Percentiles rank a stretch among this genome's conserved stretches.
These are phyloP conservation scores for Pestalotiopsis sp. DNA, from an alignment of 2,329 filamentous ascomycete genomes.

Conservation along the genomic window DNA sequence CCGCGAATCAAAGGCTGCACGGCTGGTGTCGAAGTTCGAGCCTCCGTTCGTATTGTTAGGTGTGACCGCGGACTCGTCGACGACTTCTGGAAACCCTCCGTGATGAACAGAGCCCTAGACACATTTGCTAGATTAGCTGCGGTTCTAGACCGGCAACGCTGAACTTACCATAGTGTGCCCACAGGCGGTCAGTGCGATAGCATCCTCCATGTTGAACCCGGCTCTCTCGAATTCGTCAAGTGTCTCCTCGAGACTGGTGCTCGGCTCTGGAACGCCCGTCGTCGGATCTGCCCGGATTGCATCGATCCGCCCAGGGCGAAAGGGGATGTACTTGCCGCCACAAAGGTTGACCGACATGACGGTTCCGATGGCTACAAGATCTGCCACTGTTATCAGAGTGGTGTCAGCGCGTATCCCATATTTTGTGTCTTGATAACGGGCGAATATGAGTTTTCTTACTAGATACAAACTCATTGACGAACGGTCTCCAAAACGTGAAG, in stretches of 20 bases:
- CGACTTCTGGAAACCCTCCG: conserved; percentile 27
- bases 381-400: conserved; percentile 23
- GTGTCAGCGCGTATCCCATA: background rate
- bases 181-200: conserved; percentile 29
- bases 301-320: conserved; percentile 28
- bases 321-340: conserved; percentile 28
- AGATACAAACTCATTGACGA: conserved; percentile 29
- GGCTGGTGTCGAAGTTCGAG: conserved; percentile 24
- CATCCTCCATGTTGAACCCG: conserved; percentile 28
- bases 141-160: no score
- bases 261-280: conserved; percentile 29
- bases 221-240: conserved; percentile 25
- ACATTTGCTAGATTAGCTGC: background rate
- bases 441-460: conserved; percentile 19
- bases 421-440: background rate
- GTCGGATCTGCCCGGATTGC: conserved; percentile 26
- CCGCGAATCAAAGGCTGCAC: conserved; percentile 23
- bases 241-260: conserved; percentile 26
- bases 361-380: conserved; percentile 29
- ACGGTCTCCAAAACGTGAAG: conserved; percentile 23
- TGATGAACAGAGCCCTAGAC: conserved; percentile 28
- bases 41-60: conserved; percentile 28
- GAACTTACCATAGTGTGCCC: conserved; percentile 24
- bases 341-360: conserved; percentile 32
- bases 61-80: conserved; percentile 21